phyloP scores from a whole-genome alignment of 495 filamentous ascomycete genomes.

The Lindgomyces ingoldianus region DNA sequence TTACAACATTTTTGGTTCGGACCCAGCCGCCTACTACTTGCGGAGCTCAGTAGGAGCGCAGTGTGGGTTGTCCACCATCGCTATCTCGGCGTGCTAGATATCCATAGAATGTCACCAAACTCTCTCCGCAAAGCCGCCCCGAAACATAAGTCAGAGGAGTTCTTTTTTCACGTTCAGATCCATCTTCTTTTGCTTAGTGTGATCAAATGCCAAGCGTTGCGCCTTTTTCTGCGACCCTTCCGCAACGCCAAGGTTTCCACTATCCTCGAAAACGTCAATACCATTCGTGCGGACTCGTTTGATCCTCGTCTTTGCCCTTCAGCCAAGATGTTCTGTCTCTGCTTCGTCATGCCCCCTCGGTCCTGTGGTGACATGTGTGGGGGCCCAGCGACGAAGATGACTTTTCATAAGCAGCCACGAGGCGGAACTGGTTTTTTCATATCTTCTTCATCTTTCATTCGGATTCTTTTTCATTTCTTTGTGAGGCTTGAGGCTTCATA shows the following conservation, averaged over 20 bases:
- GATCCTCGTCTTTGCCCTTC: slow-evolving; percentile 7
- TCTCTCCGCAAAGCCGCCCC: too few species aligned
- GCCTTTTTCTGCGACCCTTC: slow-evolving; percentile 12
- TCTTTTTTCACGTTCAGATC: neutral
- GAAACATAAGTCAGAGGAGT: too few species aligned
- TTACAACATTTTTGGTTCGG: too few species aligned
- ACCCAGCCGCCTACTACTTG: too few species aligned
- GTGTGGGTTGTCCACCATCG: too few species aligned
- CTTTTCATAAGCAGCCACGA: neutral
- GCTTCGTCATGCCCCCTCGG: slow-evolving; percentile 7
- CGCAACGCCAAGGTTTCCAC: slow-evolving; percentile 18
- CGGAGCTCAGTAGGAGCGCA: too few species aligned
- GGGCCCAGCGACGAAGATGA: neutral
- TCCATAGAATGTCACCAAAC: too few species aligned
- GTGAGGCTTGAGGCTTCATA: slow-evolving; percentile 20
- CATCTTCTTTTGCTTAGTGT: neutral
- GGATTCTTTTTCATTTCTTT: neutral
- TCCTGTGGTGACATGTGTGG: neutral
- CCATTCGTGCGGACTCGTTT: slow-evolving; percentile 14
- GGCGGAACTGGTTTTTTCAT: neutral
- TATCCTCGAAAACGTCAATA: slow-evolving; percentile 7
- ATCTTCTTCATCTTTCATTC: neutral
- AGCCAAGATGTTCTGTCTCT: slow-evolving; percentile 25
- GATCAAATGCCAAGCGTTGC: slow-evolving; percentile 24
- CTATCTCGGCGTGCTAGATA: too few species aligned